Conservation (phyloP, 345 rosid species). For the rapeseed (Brassica napus) region DNA sequence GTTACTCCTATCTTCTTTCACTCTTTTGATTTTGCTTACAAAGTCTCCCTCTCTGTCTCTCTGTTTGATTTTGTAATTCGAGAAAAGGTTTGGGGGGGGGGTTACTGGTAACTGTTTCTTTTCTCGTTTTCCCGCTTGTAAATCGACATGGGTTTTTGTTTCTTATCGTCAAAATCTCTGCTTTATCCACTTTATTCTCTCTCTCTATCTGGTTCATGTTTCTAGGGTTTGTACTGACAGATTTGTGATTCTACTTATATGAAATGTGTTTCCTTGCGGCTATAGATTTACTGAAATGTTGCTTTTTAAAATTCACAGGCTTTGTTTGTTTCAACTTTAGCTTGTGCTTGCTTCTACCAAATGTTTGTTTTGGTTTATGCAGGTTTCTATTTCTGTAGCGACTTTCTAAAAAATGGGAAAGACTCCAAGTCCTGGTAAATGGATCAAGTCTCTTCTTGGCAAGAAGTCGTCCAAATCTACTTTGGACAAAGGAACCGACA, state of each 20-base stretch:
- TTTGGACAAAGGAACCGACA: conserved; percentile 51
- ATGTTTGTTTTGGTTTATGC: background rate
- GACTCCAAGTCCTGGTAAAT: conserved; percentile 75
- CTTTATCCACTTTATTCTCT: conserved; percentile 24
- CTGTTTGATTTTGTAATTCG: background rate
- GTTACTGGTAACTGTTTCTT: background rate
- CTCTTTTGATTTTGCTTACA: conserved; percentile 6
- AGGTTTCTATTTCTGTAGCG: conserved; percentile 25
- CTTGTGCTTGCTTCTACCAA: background rate
- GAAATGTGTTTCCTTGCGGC: background rate
- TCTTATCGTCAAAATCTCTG: conserved; percentile 24
- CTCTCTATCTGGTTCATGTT: background rate
- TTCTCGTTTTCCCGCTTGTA: conserved; percentile 25
- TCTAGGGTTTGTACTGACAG: background rate
- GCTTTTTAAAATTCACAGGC: background rate
- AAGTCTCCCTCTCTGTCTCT: background rate
- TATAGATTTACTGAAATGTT: background rate
- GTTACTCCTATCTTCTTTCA: conserved; percentile 1
- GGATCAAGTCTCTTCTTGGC: conserved; percentile 65
- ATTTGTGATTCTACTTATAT: background rate
- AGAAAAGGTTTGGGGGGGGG: background rate
- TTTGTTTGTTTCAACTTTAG: background rate
- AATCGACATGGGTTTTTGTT: conserved; percentile 30
- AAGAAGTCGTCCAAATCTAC: conserved; percentile 71
- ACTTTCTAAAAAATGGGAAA: conserved; percentile 56